phyloP scores from a whole-genome alignment of 805 yeast species.

The Kluyveromyces lactis region DNA sequence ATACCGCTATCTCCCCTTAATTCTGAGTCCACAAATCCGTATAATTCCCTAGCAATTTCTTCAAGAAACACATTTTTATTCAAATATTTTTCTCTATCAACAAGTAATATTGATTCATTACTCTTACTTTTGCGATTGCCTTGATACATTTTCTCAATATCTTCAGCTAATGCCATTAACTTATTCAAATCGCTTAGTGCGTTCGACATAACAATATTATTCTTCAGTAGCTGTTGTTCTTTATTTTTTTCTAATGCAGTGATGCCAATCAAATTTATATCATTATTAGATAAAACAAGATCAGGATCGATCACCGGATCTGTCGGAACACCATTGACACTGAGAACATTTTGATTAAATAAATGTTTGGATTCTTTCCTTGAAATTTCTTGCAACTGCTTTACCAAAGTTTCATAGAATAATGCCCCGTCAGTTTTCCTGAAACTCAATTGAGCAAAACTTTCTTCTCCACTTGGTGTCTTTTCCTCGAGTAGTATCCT shows the following conservation, averaged over 20 bases:
- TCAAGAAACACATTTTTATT: constrained; percentile 39
- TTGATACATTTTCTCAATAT: constrained; percentile 48
- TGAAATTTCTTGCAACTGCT: constrained; percentile 38
- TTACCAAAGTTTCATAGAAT: constrained; percentile 41
- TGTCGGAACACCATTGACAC: constrained; percentile 25
- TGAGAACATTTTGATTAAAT: constrained; percentile 26
- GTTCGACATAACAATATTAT: constrained; percentile 51
- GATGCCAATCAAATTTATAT: constrained; percentile 49
- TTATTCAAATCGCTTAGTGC: constrained; percentile 73
- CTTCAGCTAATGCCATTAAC: constrained; percentile 69
- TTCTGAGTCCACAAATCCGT: constrained; percentile 49
- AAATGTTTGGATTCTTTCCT: constrained; percentile 34
- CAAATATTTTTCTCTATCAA: constrained; percentile 29
- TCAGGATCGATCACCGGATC: constrained; percentile 6
- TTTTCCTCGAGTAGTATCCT: constrained; percentile 23
- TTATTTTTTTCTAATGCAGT: constrained; percentile 57
- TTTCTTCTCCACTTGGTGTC: constrained; percentile 20
- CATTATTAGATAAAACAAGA: constrained; percentile 15
- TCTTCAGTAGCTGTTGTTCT: constrained; percentile 45
- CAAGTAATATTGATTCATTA: constrained; percentile 18
- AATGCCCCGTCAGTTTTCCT: constrained; percentile 56
- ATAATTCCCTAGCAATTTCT: constrained; percentile 71
- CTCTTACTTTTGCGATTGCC: constrained; percentile 8
- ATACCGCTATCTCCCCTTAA: constrained; percentile 47
- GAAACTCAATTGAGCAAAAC: constrained; percentile 61